Evolutionary conservation across 441 rosid genomes (phyloP), one percentile per base, ranked within the genome.

Genomic region (Adansonia gregorii): DNA sequence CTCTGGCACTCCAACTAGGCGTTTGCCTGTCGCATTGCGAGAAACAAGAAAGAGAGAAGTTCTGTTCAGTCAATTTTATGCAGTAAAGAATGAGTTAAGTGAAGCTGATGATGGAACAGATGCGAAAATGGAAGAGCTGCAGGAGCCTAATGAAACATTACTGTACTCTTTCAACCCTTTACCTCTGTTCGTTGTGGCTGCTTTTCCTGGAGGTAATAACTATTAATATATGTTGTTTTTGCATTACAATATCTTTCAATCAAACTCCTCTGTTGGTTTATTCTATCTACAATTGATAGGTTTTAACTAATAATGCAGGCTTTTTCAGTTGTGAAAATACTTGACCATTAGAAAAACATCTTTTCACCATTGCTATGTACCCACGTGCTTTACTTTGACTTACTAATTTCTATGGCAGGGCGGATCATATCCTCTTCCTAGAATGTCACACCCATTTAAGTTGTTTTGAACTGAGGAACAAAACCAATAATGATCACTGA

Each of bases 171-270:
- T 93, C 80, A 70, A 78, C 77, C 95, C 95, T 83, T 51, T 92
- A 78, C 90, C 96, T 76, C 75, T 93, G 60, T 81, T 93, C 20
- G 58, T 89, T 80, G 52, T 90, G 35, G 94, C 91, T 83, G 83
- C 96, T 72, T 92, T 95, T 81, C 98, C 96, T 35, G 98, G 97
- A 89, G 97, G 97, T 93, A 84, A 67, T 51, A 68, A 78, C 65
- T 14, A 46, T 4, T 31, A 31, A 31, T 76, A 0, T 49, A 31
- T 2, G 12, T 0, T 56, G 46, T 31, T 31, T 31, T 31, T 31
- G 35, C 35, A 31, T 31, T 31, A 1, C 35, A 31, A 3, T 31
- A 31, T 31, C 1, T 31, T 31, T 31, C 35, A 31, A 31, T 31
- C 35, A 31, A 31, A 31, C 2, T 31, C 35, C 35, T 1, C 35